Percentiles rank a stretch among this genome's conserved stretches.
Conservation (phyloP, 2,329 filamentous ascomycete species). For the Rutstroemia sp. region DNA sequence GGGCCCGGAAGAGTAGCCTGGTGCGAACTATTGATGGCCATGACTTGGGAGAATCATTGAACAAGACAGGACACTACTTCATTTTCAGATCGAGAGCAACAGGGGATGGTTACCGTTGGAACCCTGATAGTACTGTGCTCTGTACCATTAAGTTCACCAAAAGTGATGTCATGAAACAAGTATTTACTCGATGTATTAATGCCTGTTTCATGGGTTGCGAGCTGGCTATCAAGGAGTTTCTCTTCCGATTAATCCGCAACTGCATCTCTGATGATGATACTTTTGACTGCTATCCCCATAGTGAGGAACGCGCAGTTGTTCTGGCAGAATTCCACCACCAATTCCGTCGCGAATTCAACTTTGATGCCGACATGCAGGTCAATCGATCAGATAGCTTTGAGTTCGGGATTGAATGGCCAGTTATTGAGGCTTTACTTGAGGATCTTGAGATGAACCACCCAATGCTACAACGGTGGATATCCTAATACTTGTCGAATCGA, state of each 20-base stretch:
- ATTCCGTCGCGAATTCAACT: constrained; percentile 20
- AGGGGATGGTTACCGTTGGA: constrained; percentile 5
- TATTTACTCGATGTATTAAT: constrained; percentile 19
- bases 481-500: no score
- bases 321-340: constrained; percentile 19
- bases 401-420: constrained; percentile 4
- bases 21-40: not conserved
- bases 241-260: constrained; percentile 19
- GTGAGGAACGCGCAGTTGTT: constrained; percentile 9
- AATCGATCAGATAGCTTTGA: not conserved
- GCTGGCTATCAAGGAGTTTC: constrained; percentile 13
- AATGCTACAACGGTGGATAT: not conserved
- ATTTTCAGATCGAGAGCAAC: constrained; percentile 20
- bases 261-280: constrained; percentile 12
- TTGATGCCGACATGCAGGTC: constrained; percentile 6
- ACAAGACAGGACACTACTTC: constrained; percentile 22
- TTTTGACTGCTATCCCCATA: constrained; percentile 12
- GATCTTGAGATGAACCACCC: not conserved
- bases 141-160: constrained; percentile 15
- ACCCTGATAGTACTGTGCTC: constrained; percentile 18
- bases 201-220: constrained; percentile 13
- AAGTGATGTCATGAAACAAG: constrained; percentile 9
- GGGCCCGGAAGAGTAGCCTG: constrained; percentile 11
- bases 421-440: not conserved
- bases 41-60: constrained; percentile 8